phyloP scores from a whole-genome alignment of 2,329 filamentous ascomycete genomes.

The Colletotrichum plurivorum region DNA sequence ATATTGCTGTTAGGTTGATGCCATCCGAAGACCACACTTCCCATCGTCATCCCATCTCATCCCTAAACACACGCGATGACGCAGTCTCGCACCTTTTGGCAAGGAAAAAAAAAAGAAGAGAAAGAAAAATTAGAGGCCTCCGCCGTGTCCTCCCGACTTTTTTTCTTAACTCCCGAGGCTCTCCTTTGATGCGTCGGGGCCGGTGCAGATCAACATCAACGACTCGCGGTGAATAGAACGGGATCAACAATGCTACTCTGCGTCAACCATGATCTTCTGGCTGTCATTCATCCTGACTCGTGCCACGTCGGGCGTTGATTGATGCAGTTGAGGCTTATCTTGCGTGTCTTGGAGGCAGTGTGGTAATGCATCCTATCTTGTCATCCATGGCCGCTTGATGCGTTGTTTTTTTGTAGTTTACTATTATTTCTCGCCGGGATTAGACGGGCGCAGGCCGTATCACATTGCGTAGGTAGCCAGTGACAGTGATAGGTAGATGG shows the following conservation, averaged over 20 bases:
- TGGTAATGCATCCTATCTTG: background rate
- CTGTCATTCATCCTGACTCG: slow-evolving; percentile 31
- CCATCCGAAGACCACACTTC: background rate
- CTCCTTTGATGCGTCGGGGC: background rate
- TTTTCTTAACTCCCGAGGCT: background rate
- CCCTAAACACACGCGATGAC: background rate
- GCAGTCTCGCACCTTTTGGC: background rate
- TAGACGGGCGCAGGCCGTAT: slow-evolving; percentile 20
- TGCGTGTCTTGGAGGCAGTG: slow-evolving; percentile 5
- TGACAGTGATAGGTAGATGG: too few species aligned
- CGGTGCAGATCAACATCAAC: slow-evolving; percentile 15
- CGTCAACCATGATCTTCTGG: slow-evolving; percentile 1
- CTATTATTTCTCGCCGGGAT: background rate
- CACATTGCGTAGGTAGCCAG: slow-evolving; percentile 1
- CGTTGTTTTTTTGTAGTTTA: slow-evolving; percentile 1
- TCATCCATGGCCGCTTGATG: background rate
- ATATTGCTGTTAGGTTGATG: background rate
- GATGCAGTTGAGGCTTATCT: slow-evolving; percentile 16
- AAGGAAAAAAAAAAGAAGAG: background rate
- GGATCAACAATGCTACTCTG: background rate
- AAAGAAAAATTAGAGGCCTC: slow-evolving; percentile 9
- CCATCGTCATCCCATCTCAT: background rate
- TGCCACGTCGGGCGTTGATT: slow-evolving; percentile 31
- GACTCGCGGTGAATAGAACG: slow-evolving; percentile 6
- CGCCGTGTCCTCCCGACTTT: background rate